Percentiles rank a stretch among this genome's conserved stretches.
These are phyloP conservation scores for Colletotrichum scovillei DNA, from an alignment of 2,329 filamentous ascomycete species.

Conservation along the genomic window DNA sequence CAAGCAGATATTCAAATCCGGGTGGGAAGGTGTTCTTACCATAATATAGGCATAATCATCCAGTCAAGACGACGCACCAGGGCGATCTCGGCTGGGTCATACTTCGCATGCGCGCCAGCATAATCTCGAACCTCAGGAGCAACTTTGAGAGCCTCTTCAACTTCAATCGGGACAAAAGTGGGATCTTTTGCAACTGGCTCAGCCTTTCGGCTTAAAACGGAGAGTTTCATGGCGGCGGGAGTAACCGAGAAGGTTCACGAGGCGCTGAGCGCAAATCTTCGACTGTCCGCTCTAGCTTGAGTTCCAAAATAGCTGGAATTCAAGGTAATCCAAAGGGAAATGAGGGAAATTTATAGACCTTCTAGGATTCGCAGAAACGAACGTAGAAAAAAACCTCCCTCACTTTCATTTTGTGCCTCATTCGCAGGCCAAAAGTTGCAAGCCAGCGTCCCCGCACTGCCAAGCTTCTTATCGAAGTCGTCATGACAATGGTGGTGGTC, in stretches of 20 bases:
- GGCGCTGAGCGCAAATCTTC: not conserved
- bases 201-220: not conserved
- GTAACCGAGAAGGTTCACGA: not conserved
- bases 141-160: constrained; percentile 5
- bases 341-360: not conserved
- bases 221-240: not conserved
- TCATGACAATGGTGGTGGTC: not conserved
- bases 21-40: constrained; percentile 48
- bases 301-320: accelerated
- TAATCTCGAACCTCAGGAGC: constrained; percentile 38
- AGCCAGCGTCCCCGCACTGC: not conserved
- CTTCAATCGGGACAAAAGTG: not conserved
- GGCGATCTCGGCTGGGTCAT: constrained; percentile 45
- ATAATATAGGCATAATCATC: constrained; percentile 52
- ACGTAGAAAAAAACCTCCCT: not conserved
- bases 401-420: not conserved
- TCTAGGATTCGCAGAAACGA: not conserved
- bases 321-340: not conserved
- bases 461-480: not conserved
- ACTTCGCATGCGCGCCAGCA: constrained; percentile 47
- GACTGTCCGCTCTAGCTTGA: not conserved
- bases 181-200: not conserved
- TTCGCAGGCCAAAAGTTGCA: not conserved
- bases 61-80: constrained; percentile 49
- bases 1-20: constrained; percentile 42